Evolutionary conservation across 31 red algal genomes (phyloP).

Genomic region (Odonthalia washingtoniensis): DNA sequence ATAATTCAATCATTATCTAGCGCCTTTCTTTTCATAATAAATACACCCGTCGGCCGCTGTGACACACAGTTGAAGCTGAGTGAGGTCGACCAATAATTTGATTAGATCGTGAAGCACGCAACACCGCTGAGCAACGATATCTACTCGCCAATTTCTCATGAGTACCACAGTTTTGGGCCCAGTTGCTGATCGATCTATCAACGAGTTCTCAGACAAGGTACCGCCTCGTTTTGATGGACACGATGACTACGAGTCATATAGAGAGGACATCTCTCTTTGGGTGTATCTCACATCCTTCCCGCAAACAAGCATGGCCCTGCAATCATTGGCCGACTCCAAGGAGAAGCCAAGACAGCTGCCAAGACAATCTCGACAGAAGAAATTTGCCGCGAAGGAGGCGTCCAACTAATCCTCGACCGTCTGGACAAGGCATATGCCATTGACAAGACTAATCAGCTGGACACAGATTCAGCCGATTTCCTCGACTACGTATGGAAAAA

Average conservation of each 20-base stretch:
- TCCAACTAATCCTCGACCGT: neutral
- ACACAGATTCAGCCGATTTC: neutral
- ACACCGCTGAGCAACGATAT: too few relatives aligned
- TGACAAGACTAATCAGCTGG: neutral
- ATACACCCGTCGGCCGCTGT: too few relatives aligned
- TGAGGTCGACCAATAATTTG: too few relatives aligned
- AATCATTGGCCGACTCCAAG: neutral
- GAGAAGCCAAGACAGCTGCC: neutral
- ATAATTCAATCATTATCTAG: too few relatives aligned
- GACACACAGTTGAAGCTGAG: too few relatives aligned
- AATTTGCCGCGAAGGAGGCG: neutral
- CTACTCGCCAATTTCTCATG: too few relatives aligned
- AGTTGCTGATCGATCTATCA: neutral
- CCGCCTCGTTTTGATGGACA: neutral
- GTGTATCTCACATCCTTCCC: neutral
- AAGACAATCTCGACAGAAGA: neutral
- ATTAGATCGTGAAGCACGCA: too few relatives aligned
- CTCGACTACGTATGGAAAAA: neutral
- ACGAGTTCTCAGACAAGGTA: constrained; percentile 2
- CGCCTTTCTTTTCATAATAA: too few relatives aligned
- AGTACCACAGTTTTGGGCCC: neutral
- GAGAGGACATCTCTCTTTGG: neutral
- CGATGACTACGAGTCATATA: neutral
- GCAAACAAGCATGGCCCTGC: neutral
- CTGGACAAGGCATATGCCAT: neutral